Evolutionary conservation across 768 basidiomycete species (phyloP).

Genomic region (Galerina sulciceps): DNA sequence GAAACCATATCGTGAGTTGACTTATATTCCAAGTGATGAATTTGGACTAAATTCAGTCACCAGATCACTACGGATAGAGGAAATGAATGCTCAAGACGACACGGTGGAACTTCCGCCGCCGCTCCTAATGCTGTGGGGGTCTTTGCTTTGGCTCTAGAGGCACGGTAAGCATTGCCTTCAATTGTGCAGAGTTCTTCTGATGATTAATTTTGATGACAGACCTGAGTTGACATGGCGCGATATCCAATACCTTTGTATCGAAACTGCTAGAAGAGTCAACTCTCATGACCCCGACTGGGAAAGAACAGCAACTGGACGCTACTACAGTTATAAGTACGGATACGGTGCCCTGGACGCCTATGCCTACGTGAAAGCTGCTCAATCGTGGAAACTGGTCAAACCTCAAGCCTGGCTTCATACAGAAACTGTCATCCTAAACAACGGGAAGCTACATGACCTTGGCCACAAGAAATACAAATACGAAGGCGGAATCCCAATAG

Average conservation of each 20-base stretch:
- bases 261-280: constrained; percentile 78
- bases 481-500: constrained; percentile 69
- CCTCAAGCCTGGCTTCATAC: constrained; percentile 92
- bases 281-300: constrained; percentile 95
- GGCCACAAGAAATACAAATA: constrained; percentile 46
- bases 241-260: constrained; percentile 85
- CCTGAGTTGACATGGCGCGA: constrained; percentile 99
- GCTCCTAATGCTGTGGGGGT: constrained; percentile 96
- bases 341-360: constrained; percentile 89
- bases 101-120: constrained; percentile 97
- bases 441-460: constrained; percentile 55
- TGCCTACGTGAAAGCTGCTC: constrained; percentile 76
- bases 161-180: constrained; percentile 52
- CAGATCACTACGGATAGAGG: constrained; percentile 94
- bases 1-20: constrained; percentile 84
- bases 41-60: constrained; percentile 4
- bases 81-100: constrained; percentile 74
- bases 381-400: constrained; percentile 84
- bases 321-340: constrained; percentile 88
- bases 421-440: constrained; percentile 65
- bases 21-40: background rate
- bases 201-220: constrained; percentile 39
- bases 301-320: constrained; percentile 66
- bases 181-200: background rate
- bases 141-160: constrained; percentile 86